A percentile compares a stretch with the other conserved stretches of the same genome.
Evolutionary conservation across 202 grass and related monocot species (phyloP).

Genomic region (Tripidium arundinaceum): DNA sequence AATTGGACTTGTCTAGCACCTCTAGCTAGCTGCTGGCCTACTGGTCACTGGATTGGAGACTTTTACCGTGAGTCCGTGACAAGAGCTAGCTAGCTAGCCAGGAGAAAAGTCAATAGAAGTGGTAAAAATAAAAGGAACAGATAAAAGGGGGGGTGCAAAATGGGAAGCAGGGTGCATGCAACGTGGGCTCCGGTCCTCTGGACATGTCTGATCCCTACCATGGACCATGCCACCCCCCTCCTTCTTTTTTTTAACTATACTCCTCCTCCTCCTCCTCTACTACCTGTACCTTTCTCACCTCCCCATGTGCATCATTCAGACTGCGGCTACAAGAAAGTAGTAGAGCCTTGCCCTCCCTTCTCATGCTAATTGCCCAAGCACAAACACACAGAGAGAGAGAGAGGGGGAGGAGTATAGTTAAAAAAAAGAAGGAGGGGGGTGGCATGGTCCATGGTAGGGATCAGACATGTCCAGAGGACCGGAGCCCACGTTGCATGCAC

Average conservation of each 20-base stretch:
- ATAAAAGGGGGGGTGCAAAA: slow-evolving; percentile 10
- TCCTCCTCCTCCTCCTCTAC: background rate
- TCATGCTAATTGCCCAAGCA: slow-evolving; percentile 57
- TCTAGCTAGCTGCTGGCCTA: too few relatives aligned
- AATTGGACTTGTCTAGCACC: too few relatives aligned
- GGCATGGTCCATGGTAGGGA: slow-evolving; percentile 7
- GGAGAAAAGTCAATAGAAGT: too few relatives aligned
- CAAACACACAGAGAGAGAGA: background rate
- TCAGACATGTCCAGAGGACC: slow-evolving; percentile 25
- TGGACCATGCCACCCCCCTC: background rate
- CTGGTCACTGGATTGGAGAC: too few relatives aligned
- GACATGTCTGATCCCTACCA: slow-evolving; percentile 20
- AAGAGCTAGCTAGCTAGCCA: too few relatives aligned
- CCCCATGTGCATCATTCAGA: slow-evolving; percentile 57
- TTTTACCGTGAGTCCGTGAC: too few relatives aligned
- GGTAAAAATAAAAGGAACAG: too few relatives aligned
- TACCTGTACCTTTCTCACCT: slow-evolving; percentile 33
- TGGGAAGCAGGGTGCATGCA: slow-evolving; percentile 17
- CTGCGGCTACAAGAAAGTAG: slow-evolving; percentile 39
- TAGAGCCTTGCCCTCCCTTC: slow-evolving; percentile 34
- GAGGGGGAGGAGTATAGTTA: too few relatives aligned
- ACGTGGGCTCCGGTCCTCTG: slow-evolving; percentile 35
- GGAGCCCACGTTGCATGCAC: slow-evolving; percentile 35
- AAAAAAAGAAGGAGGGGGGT: too few relatives aligned
- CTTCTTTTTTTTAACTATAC: too few relatives aligned